phyloP scores from a whole-genome alignment of 2,329 filamentous ascomycete species.

The Fusarium haematococcum region DNA sequence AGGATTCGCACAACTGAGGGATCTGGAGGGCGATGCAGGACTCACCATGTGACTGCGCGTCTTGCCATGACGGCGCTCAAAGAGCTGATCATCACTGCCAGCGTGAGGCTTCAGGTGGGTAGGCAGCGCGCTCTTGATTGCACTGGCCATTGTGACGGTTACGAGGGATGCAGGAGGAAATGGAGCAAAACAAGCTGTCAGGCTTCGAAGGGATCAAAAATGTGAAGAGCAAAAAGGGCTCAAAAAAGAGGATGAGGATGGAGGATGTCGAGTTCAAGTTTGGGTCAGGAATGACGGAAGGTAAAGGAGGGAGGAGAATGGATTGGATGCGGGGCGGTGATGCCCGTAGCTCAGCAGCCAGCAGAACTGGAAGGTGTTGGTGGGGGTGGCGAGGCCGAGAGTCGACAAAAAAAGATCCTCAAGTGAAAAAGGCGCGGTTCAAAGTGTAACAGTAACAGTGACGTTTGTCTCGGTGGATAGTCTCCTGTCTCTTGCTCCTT shows the following conservation, averaged over 20 bases:
- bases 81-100: conserved; percentile 59
- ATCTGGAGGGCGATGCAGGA: conserved; percentile 40
- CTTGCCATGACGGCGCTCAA: conserved; percentile 80
- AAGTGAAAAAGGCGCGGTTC: not conserved
- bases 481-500: not conserved
- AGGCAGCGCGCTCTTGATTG: conserved; percentile 81
- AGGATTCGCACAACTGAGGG: not conserved
- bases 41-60: conserved; percentile 87
- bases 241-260: conserved; percentile 8
- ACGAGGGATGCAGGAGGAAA: conserved; percentile 15
- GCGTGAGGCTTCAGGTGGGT: conserved; percentile 81
- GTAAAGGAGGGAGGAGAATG: conserved; percentile 30
- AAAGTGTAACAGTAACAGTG: conserved; percentile 19
- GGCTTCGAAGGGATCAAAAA: conserved; percentile 6
- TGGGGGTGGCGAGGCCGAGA: conserved; percentile 39
- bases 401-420: conserved; percentile 12
- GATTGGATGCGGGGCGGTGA: conserved; percentile 38
- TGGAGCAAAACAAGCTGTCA: conserved; percentile 6
- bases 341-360: conserved; percentile 26
- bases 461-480: conserved; percentile 7
- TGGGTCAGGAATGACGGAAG: conserved; percentile 34
- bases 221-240: conserved; percentile 4
- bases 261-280: conserved; percentile 31
- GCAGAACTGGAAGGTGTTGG: conserved; percentile 16
- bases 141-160: conserved; percentile 72